Evolutionary conservation across 1,284 basidiomycete genomes (phyloP).

Genomic region (Apiotrichum laibachii): DNA sequence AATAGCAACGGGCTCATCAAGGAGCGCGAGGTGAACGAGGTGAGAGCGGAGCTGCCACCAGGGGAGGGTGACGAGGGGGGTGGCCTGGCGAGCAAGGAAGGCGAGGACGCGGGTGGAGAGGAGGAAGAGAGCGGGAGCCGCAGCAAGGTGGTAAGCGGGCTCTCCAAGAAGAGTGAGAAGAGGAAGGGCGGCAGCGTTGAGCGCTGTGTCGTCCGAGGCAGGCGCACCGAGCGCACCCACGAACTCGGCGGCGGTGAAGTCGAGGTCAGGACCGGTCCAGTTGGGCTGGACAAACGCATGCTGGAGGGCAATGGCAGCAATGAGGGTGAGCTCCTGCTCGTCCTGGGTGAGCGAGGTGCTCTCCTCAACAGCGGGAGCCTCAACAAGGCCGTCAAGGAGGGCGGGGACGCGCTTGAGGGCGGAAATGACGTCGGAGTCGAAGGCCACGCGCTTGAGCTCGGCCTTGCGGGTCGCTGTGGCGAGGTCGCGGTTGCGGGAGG

Average conservation of each 20-base stretch:
- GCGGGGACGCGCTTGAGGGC: conserved; percentile 30
- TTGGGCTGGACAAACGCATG: conserved; percentile 91
- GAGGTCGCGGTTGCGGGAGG: conserved; percentile 24
- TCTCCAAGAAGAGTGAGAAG: conserved; percentile 84
- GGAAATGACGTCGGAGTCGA: conserved; percentile 28
- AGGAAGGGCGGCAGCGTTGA: conserved; percentile 66
- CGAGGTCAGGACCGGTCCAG: conserved; percentile 91
- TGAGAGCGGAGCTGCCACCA: conserved; percentile 82
- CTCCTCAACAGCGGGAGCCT: conserved; percentile 2
- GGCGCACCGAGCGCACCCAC: conserved; percentile 56
- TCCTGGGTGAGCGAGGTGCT: conserved; percentile 9
- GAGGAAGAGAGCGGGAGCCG: conserved; percentile 68
- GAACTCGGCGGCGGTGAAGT: conserved; percentile 54
- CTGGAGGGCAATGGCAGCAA: conserved; percentile 72
- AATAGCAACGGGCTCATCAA: conserved; percentile 78
- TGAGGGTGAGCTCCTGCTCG: conserved; percentile 60
- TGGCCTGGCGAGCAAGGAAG: conserved; percentile 52
- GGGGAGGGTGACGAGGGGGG: conserved; percentile 54
- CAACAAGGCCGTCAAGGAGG: conserved; percentile 29
- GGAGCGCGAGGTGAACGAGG: conserved; percentile 73
- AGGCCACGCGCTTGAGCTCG: conserved; percentile 45
- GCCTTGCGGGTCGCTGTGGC: conserved; percentile 37
- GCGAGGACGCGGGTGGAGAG: conserved; percentile 71
- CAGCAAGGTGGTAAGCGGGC: conserved; percentile 89
- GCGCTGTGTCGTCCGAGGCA: conserved; percentile 25